Conservation (phyloP, 768 basidiomycete genomes). For the Grammothele lineata region DNA sequence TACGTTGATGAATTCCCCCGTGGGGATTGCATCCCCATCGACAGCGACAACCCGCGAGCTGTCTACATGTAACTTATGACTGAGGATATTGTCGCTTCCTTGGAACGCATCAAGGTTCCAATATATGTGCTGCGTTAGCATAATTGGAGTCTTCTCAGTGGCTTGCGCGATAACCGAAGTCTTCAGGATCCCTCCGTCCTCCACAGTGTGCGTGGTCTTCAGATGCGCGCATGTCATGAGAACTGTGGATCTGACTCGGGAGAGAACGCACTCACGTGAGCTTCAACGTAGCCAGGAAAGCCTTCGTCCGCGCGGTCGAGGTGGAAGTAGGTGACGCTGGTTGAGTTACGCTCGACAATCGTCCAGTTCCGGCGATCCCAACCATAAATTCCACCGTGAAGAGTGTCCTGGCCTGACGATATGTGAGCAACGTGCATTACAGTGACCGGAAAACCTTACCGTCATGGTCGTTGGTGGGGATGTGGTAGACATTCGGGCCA, state of each 20-base stretch:
- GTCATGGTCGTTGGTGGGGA: conserved; percentile 47
- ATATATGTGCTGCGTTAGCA: conserved; percentile 54
- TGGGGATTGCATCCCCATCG: conserved; percentile 36
- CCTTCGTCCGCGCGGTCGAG: conserved; percentile 50
- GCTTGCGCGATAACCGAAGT: conserved; percentile 44
- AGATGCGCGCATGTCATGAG: not conserved
- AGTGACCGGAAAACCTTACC: conserved; percentile 29
- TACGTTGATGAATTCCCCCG: conserved; percentile 29
- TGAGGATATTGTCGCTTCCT: conserved; percentile 31
- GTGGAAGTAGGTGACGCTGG: conserved; percentile 50
- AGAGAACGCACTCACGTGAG: conserved; percentile 6
- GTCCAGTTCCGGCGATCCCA: conserved; percentile 60
- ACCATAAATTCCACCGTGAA: conserved; percentile 53
- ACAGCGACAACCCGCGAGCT: conserved; percentile 33
- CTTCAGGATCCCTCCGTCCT: conserved; percentile 38
- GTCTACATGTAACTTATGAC: conserved; percentile 24
- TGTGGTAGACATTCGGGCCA: conserved; percentile 44
- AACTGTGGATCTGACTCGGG: too few relatives aligned
- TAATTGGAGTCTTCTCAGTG: conserved; percentile 50
- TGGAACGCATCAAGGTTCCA: conserved; percentile 55
- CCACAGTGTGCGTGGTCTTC: conserved; percentile 45
- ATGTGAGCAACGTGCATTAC: conserved; percentile 17
- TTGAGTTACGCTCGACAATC: conserved; percentile 35
- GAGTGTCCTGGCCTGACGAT: conserved; percentile 34
- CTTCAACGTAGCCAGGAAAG: conserved; percentile 25